A percentile compares a stretch with the other conserved stretches of the same genome.
These are phyloP conservation scores for Aspergillus cristatus DNA, from an alignment of 495 filamentous ascomycete species.

Conservation along the genomic window DNA sequence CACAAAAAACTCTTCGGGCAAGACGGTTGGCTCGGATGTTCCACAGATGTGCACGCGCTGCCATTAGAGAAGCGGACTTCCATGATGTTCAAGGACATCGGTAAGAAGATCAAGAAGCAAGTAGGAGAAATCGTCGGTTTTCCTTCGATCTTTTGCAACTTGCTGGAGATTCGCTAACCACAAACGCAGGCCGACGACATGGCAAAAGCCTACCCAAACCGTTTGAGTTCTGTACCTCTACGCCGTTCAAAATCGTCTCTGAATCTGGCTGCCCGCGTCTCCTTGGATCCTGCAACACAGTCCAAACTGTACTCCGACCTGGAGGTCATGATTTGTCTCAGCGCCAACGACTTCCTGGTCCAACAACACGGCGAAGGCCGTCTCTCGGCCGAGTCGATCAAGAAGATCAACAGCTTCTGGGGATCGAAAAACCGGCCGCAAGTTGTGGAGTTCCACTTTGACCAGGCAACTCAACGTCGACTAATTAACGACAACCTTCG, in stretches of 20 bases:
- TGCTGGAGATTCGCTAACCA: constrained; percentile 1
- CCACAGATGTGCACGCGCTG: constrained; percentile 18
- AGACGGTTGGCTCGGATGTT: constrained; percentile 41
- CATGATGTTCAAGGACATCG: constrained; percentile 25
- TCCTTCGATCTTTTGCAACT: background rate
- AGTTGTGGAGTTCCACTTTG: constrained; percentile 48
- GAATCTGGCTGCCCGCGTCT: constrained; percentile 29
- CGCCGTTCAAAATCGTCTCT: constrained; percentile 9
- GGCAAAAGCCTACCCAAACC: constrained; percentile 10
- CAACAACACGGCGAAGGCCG: constrained; percentile 37
- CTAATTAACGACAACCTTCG: constrained; percentile 42
- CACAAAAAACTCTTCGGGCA: constrained; percentile 47
- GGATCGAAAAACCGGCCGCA: constrained; percentile 40
- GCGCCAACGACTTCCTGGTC: constrained; percentile 42
- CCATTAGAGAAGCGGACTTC: constrained; percentile 21
- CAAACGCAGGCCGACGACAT: constrained; percentile 11
- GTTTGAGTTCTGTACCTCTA: constrained; percentile 3
- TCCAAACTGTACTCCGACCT: constrained; percentile 45
- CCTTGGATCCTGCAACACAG: constrained; percentile 35
- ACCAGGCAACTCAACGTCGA: constrained; percentile 46
- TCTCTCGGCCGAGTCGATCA: constrained; percentile 38
- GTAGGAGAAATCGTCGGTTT: constrained; percentile 35
- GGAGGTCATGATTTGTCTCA: constrained; percentile 45
- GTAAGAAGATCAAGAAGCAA: constrained; percentile 40
- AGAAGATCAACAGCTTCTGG: constrained; percentile 37